Base-by-base conservation (phyloP, 2,329 filamentous ascomycete genomes). In the Alternaria ventricosa region DNA sequence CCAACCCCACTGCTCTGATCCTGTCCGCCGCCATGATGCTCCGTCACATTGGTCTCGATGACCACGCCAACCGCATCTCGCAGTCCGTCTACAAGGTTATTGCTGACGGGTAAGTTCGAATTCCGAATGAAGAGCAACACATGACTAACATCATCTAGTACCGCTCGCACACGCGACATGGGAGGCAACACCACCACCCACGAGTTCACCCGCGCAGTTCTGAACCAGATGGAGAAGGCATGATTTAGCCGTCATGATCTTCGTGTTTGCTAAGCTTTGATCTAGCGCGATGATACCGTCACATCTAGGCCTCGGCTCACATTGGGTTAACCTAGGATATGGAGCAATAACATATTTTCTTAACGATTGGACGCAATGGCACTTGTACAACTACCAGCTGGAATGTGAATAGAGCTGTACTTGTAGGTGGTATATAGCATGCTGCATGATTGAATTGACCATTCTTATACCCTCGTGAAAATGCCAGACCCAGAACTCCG, bases 41-140 rank as follows among this genome's bases (percentile, higher is more conserved):
- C 81, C 92, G 96, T 80, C 96, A 99, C 85, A 88, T 99, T 71
- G 96, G 96, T 74, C 91, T 99, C 55, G 95, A 99, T 80, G 94
- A 98, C 82, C 96, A 99, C 82, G 96, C 96, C 78, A 97, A 97
- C 89, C 91, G 96, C 81, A 97, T 98, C 84, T 96, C 93, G 82
- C 95, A 95, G 87, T 91, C 92, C 72, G 88, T 91, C 50, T 91
- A 91, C 79, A 88, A 89, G 80, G 89, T 91, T 63, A 98, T 99
- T 80, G 90, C 91, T 74, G 93, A 97, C 79, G 94, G 93, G 92
- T 96, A 85, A 85, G 90, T 71, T 46, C 23, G 4, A 41, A 6
- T 20, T 47, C 5, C 13, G 43, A 2, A 6, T 25, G 22, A 28
- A 8, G 43, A 47, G 54, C 30, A 43, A 15, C 5, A 22, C 13